phyloP scores from a whole-genome alignment of 352 stramenopile genomes.

The Globisporangium alternatum region DNA sequence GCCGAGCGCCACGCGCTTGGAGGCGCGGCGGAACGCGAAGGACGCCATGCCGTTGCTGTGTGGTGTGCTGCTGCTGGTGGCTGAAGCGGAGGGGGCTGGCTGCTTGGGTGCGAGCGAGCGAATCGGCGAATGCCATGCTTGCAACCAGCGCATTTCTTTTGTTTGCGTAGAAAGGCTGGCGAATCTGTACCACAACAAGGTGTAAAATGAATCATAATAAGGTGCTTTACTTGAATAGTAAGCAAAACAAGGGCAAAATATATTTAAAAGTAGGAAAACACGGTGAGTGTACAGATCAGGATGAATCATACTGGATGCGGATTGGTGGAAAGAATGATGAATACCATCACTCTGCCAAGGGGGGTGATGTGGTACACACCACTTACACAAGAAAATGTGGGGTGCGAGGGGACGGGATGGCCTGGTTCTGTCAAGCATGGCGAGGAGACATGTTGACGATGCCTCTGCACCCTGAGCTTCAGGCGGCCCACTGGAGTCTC shows the following conservation, averaged over 20 bases:
- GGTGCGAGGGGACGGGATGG: slow-evolving; percentile 6
- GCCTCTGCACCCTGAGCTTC: too few relatives aligned
- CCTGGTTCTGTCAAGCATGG: background rate
- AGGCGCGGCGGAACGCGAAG: slow-evolving; percentile 52
- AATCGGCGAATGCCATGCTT: slow-evolving; percentile 36
- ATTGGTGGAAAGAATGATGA: slow-evolving; percentile 9
- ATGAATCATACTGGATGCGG: background rate
- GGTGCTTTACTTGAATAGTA: background rate
- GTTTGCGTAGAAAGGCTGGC: background rate
- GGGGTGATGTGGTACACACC: too few relatives aligned
- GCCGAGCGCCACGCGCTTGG: slow-evolving; percentile 51
- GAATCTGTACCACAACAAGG: background rate
- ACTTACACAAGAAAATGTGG: background rate
- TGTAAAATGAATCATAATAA: too few relatives aligned
- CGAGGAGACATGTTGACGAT: slow-evolving; percentile 5
- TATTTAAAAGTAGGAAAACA: background rate
- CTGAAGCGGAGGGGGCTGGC: background rate
- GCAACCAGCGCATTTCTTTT: background rate
- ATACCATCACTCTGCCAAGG: background rate
- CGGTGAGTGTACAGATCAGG: background rate
- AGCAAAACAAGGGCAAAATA: background rate
- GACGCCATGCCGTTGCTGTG: slow-evolving; percentile 40
- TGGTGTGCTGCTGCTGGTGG: background rate
- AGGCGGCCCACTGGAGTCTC: too few relatives aligned
- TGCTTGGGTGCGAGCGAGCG: slow-evolving; percentile 18